phyloP scores from a whole-genome alignment of 2,329 filamentous ascomycete genomes.

The Penicillium sp. region DNA sequence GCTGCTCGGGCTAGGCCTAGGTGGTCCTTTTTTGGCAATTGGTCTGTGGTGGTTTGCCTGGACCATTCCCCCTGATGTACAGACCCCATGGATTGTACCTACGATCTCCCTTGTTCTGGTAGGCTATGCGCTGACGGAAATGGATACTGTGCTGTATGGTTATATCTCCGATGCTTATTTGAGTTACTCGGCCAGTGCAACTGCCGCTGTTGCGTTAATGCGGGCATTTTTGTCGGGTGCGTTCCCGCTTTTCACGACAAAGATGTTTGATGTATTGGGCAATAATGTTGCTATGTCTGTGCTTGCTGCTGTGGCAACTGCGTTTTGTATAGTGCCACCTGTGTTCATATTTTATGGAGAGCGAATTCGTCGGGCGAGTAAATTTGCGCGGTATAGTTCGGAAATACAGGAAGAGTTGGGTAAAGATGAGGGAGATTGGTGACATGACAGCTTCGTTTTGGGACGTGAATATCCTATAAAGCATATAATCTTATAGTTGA shows the following conservation, averaged over 20 bases:
- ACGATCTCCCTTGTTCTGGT: conserved; percentile 45
- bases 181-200: conserved; percentile 47
- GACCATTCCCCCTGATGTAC: conserved; percentile 46
- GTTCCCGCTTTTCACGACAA: conserved; percentile 43
- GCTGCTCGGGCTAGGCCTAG: conserved; percentile 47
- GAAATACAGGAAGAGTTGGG: conserved; percentile 27
- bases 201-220: conserved; percentile 44
- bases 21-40: conserved; percentile 46
- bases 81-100: conserved; percentile 43
- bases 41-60: conserved; percentile 51
- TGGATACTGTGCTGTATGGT: conserved; percentile 43
- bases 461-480: not conserved
- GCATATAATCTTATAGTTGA: not conserved
- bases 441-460: not conserved
- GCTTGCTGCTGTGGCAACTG: conserved; percentile 43
- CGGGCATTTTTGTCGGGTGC: conserved; percentile 40
- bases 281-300: conserved; percentile 43
- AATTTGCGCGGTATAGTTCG: conserved; percentile 39
- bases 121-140: conserved; percentile 51
- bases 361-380: conserved; percentile 36
- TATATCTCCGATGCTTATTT: conserved; percentile 50
- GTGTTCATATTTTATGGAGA: conserved; percentile 42
- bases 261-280: conserved; percentile 43
- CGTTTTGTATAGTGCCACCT: conserved; percentile 41
- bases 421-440: conserved; percentile 22